Evolutionary conservation across 1,284 basidiomycete species (phyloP).

Genomic region (Malassezia japonica): DNA sequence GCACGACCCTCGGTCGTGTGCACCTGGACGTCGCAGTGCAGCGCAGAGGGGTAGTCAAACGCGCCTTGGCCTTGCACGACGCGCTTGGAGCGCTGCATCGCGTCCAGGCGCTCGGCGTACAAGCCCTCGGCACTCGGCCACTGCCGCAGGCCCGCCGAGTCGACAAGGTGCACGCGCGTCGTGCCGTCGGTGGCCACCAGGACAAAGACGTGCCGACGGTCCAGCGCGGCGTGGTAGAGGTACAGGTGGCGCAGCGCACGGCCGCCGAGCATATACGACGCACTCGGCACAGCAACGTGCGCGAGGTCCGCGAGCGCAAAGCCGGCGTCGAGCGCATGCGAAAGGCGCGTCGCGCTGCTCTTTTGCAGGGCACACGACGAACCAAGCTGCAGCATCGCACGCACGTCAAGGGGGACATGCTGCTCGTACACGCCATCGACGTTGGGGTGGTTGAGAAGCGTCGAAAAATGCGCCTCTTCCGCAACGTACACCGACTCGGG

Average conservation of each 20-base stretch:
- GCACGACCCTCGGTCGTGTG: constrained; percentile 71
- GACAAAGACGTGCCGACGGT: constrained; percentile 77
- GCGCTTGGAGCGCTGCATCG: constrained; percentile 32
- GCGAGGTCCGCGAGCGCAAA: constrained; percentile 72
- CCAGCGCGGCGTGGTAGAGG: constrained; percentile 75
- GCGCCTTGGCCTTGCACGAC: constrained; percentile 39
- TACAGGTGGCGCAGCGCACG: constrained; percentile 70
- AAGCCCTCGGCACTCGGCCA: constrained; percentile 66
- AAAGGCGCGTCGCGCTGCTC: constrained; percentile 60
- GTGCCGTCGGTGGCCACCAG: constrained; percentile 65
- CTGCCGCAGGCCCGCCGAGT: constrained; percentile 74
- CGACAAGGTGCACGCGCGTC: constrained; percentile 67
- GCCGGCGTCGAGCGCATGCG: constrained; percentile 70
- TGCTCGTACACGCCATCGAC: constrained; percentile 92
- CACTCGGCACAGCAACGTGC: constrained; percentile 6
- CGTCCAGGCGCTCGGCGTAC: constrained; percentile 58
- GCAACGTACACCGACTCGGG: constrained; percentile 74
- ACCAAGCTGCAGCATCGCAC: constrained; percentile 75
- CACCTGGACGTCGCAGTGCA: constrained; percentile 61
- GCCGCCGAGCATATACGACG: constrained; percentile 64
- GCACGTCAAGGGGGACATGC: constrained; percentile 75
- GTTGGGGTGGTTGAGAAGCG: constrained; percentile 83
- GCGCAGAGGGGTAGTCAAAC: constrained; percentile 62
- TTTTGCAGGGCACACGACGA: constrained; percentile 67
- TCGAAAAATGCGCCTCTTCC: constrained; percentile 79